phyloP scores from a whole-genome alignment of 2,329 filamentous ascomycete species.

The Trichoderma sp. region DNA sequence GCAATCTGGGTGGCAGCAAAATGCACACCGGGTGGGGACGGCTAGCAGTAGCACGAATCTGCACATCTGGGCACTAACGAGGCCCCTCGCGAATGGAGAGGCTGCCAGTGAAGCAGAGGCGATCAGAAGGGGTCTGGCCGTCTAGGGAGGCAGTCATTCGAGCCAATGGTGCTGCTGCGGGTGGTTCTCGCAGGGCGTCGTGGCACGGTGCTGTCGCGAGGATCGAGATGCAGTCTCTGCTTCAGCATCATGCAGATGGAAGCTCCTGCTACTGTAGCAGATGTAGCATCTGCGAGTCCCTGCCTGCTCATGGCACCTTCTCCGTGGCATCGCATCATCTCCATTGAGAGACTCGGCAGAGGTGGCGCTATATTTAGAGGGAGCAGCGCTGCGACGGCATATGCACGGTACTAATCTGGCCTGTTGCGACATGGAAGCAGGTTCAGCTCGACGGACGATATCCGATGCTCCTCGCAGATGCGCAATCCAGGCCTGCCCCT shows the following conservation, averaged over 20 bases:
- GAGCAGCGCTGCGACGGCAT: neutral
- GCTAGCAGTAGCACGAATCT: neutral
- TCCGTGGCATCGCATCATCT: neutral
- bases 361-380: neutral
- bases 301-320: too few species aligned
- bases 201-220: neutral
- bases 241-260: neutral
- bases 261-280: too few species aligned
- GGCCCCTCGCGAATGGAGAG: neutral
- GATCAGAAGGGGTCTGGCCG: neutral
- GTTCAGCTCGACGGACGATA: constrained; percentile 11
- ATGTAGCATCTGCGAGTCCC: too few species aligned
- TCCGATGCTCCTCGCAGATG: neutral
- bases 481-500: neutral
- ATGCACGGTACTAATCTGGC: neutral
- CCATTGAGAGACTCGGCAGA: neutral
- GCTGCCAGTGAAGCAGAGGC: neutral
- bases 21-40: neutral
- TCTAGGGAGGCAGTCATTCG: neutral
- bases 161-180: neutral
- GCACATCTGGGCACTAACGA: constrained; percentile 2
- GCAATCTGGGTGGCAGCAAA: constrained; percentile 7
- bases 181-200: neutral
- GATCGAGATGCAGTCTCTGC: neutral
- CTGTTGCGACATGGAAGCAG: neutral